A percentile compares a stretch with the other conserved stretches of the same genome.
Evolutionary conservation across 1,284 basidiomycete genomes (phyloP).

Genomic region (Cryptococcus jaspeensis): DNA sequence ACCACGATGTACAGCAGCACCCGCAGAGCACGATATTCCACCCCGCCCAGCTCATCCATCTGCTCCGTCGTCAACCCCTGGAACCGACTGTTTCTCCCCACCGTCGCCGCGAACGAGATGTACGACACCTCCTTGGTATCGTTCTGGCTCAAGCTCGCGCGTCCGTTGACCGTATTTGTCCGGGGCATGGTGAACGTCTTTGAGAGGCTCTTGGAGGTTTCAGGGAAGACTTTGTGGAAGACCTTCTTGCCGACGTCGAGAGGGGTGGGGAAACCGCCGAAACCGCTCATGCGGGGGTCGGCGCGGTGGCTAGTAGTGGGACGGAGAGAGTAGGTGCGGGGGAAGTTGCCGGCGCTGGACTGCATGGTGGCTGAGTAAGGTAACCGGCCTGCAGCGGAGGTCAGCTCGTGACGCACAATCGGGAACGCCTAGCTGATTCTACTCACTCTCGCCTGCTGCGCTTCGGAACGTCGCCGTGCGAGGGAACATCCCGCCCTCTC

Average conservation of each 20-base stretch:
- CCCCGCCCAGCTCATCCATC: conserved; percentile 86
- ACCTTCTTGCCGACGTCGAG: conserved; percentile 58
- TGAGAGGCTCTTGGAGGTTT: conserved; percentile 57
- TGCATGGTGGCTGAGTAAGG: conserved; percentile 28
- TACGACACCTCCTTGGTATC: conserved; percentile 63
- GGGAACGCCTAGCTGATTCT: neutral
- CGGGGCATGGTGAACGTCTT: conserved; percentile 70
- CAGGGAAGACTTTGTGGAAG: conserved; percentile 61
- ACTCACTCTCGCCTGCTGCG: conserved; percentile 20
- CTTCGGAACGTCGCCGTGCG: conserved; percentile 43
- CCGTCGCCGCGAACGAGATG: conserved; percentile 77
- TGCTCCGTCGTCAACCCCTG: conserved; percentile 75
- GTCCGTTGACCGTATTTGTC: conserved; percentile 61
- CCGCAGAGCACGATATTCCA: conserved; percentile 87
- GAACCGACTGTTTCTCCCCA: conserved; percentile 87
- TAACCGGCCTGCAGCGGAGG: conserved; percentile 14
- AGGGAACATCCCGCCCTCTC: conserved; percentile 37
- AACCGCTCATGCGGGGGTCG: conserved; percentile 51
- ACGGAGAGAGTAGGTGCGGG: conserved; percentile 47
- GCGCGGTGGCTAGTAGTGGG: conserved; percentile 42
- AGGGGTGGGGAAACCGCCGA: conserved; percentile 89
- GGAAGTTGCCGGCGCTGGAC: conserved; percentile 26
- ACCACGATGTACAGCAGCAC: conserved; percentile 74
- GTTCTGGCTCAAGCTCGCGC: conserved; percentile 40
- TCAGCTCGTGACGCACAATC: neutral